These are phyloP conservation scores for Penicillium lividum DNA, from an alignment of 495 filamentous ascomycete genomes.

Conservation along the genomic window DNA sequence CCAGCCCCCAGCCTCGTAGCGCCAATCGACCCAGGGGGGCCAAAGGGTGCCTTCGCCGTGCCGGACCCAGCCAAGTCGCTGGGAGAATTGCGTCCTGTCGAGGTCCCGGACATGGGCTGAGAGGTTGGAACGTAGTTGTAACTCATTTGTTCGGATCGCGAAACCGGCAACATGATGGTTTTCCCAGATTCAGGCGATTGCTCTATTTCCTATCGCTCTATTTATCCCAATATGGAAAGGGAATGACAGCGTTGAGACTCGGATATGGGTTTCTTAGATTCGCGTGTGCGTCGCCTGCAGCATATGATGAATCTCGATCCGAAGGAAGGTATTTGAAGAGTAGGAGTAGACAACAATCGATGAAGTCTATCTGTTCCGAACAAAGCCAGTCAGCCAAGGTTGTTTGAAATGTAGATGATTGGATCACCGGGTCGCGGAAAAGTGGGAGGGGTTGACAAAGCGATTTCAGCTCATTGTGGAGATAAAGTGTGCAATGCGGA, in stretches of 20 bases:
- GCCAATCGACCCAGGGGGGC: slow-evolving; percentile 69
- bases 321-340: not conserved
- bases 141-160: slow-evolving; percentile 71
- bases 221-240: slow-evolving; percentile 12
- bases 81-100: slow-evolving; percentile 83
- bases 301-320: slow-evolving; percentile 15
- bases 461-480: slow-evolving; percentile 1
- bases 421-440: slow-evolving; percentile 4
- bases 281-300: slow-evolving; percentile 15
- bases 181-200: slow-evolving; percentile 28
- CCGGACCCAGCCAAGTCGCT: slow-evolving; percentile 73
- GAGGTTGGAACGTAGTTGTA: slow-evolving; percentile 73
- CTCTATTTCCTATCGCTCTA: slow-evolving; percentile 26
- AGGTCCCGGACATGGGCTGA: slow-evolving; percentile 79
- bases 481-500: slow-evolving; percentile 5
- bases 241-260: slow-evolving; percentile 13
- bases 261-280: slow-evolving; percentile 14
- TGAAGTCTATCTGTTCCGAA: not conserved
- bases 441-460: slow-evolving; percentile 29
- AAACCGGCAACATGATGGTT: slow-evolving; percentile 85
- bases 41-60: slow-evolving; percentile 73
- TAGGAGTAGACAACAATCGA: not conserved
- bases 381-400: slow-evolving; percentile 7
- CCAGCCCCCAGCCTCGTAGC: slow-evolving; percentile 84
- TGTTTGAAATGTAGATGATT: slow-evolving; percentile 5